A percentile compares a stretch with the other conserved stretches of the same genome.
Conservation (phyloP, 768 basidiomycete genomes). For the Lentinula detonsa region DNA sequence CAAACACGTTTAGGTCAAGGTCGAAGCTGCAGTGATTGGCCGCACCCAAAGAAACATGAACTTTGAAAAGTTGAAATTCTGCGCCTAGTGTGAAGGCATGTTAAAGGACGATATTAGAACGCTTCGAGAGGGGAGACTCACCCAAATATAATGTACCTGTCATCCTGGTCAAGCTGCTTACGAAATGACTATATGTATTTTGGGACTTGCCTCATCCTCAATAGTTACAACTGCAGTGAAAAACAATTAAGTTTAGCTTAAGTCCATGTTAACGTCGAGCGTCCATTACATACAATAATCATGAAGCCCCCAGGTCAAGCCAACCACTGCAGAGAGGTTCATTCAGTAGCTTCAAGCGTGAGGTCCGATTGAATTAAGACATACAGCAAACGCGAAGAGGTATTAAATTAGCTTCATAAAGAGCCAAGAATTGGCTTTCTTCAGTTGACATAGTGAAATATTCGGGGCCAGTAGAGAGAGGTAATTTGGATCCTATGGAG, state of each 20-base stretch:
- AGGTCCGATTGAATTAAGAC: background rate
- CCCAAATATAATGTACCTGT: conserved; percentile 35
- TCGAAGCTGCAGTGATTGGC: background rate
- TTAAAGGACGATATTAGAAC: background rate
- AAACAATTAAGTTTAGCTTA: no score
- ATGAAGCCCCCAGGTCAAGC: conserved; percentile 31
- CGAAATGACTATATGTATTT: background rate
- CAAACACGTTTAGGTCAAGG: background rate
- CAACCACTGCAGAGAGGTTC: conserved; percentile 15
- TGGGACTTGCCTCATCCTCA: conserved; percentile 23
- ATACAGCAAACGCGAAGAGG: conserved; percentile 15
- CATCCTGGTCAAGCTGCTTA: background rate
- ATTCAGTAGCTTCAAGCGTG: background rate
- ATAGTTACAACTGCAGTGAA: conserved; percentile 22
- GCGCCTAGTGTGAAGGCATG: conserved; percentile 18
- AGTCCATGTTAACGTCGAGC: no score
- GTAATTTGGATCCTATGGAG: no score
- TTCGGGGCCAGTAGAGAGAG: no score
- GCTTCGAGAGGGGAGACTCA: conserved; percentile 6
- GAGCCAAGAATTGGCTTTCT: background rate
- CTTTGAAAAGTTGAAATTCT: conserved; percentile 27
- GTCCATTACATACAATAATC: conserved; percentile 24
- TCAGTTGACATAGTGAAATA: background rate
- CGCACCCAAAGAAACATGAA: conserved; percentile 37
- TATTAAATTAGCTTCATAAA: conserved; percentile 13